Conservation (phyloP, 495 filamentous ascomycete genomes). For the Coniosporium apollinis region DNA sequence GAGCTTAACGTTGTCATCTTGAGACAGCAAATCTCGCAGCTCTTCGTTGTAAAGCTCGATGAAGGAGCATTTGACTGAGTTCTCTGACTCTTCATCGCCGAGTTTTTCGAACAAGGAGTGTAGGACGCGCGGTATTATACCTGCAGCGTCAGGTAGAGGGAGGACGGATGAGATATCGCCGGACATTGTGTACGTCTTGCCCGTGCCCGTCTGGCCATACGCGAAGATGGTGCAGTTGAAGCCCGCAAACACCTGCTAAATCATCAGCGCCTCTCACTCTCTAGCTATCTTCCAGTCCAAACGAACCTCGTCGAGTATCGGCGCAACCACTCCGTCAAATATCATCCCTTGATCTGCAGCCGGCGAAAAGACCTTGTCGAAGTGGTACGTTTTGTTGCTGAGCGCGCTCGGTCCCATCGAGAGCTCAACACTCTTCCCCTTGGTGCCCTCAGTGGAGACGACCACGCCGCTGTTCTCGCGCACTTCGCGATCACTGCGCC, state of each 20-base stretch:
- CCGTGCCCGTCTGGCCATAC: constrained; percentile 94
- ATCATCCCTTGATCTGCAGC: constrained; percentile 86
- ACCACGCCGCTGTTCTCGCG: constrained; percentile 87
- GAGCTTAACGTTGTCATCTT: constrained; percentile 66
- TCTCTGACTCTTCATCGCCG: constrained; percentile 52
- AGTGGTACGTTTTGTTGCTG: constrained; percentile 91
- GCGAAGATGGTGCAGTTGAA: constrained; percentile 99
- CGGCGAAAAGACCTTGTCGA: constrained; percentile 92
- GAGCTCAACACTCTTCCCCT: constrained; percentile 64
- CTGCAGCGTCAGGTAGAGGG: constrained; percentile 74
- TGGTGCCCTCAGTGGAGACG: constrained; percentile 68
- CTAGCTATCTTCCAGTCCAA: neutral
- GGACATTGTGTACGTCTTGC: constrained; percentile 99
- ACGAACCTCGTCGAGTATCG: constrained; percentile 77
- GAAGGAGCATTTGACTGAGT: constrained; percentile 91
- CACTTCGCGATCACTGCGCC: constrained; percentile 81
- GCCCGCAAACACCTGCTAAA: constrained; percentile 70
- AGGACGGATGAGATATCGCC: constrained; percentile 83
- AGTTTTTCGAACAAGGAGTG: constrained; percentile 75
- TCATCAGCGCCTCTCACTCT: neutral
- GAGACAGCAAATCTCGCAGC: constrained; percentile 68
- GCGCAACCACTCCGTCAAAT: constrained; percentile 84
- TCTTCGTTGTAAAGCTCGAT: constrained; percentile 98
- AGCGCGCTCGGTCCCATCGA: constrained; percentile 85
- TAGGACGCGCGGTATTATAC: constrained; percentile 81